Conservation (phyloP, 192 early-diverging fungal genomes). For the Entomortierella beljakovae region DNA sequence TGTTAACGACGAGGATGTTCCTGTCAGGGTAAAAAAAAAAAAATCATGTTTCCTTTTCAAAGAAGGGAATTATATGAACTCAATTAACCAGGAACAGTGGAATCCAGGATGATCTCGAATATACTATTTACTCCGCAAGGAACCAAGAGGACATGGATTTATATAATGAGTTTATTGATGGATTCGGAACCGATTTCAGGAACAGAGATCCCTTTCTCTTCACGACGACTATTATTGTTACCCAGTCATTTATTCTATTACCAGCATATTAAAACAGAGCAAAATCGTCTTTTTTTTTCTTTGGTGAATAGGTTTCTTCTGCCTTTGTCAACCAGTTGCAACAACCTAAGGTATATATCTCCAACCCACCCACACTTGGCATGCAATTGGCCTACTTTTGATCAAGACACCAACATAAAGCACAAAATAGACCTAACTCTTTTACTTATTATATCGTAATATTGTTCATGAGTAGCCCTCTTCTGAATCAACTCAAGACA, state of each 20-base stretch:
- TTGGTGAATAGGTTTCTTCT: constrained; percentile 23
- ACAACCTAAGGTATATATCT: constrained; percentile 28
- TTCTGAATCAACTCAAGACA: constrained; percentile 34
- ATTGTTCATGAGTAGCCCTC: constrained; percentile 6
- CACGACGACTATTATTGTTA: too few relatives aligned
- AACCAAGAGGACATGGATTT: too few relatives aligned
- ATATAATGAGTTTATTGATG: too few relatives aligned
- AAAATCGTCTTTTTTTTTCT: background rate
- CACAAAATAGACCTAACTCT: background rate
- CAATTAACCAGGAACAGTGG: too few relatives aligned
- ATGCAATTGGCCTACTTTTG: too few relatives aligned
- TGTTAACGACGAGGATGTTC: constrained; percentile 51
- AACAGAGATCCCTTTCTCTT: background rate
- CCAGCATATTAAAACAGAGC: background rate
- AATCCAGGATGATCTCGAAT: too few relatives aligned
- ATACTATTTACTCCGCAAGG: too few relatives aligned
- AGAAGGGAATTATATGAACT: too few relatives aligned
- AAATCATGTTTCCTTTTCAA: too few relatives aligned
- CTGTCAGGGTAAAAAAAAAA: constrained; percentile 54
- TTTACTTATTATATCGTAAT: background rate
- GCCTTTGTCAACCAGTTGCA: constrained; percentile 43
- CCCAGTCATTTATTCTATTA: too few relatives aligned
- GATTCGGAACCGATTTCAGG: too few relatives aligned
- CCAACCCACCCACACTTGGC: background rate
- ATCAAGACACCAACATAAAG: too few relatives aligned